phyloP scores from a whole-genome alignment of 2,329 filamentous ascomycete species.

The Cordyceps pruinosa region DNA sequence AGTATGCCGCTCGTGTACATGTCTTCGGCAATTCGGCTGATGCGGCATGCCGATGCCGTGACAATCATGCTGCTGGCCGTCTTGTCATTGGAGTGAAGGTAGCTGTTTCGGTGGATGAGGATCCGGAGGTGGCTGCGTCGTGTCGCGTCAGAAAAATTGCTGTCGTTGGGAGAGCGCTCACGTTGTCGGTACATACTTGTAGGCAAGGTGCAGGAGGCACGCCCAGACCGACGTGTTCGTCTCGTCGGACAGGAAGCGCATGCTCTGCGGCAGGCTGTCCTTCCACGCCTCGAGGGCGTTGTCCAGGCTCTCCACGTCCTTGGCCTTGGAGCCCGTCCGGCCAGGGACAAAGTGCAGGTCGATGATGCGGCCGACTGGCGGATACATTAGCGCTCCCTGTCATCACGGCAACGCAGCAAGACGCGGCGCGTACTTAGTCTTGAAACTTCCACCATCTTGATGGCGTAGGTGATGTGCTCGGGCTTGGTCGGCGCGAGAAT shows the following conservation, averaged over 20 bases:
- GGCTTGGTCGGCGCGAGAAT: slow-evolving; percentile 24
- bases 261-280: slow-evolving; percentile 24
- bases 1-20: slow-evolving; percentile 29
- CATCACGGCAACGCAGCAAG: neutral
- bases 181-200: slow-evolving; percentile 23
- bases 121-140: slow-evolving; percentile 27
- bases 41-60: slow-evolving; percentile 26
- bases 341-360: slow-evolving; percentile 32
- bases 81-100: slow-evolving; percentile 22
- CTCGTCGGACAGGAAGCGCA: slow-evolving; percentile 26
- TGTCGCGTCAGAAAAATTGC: neutral
- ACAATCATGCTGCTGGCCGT: slow-evolving; percentile 24
- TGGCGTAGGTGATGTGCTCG: slow-evolving; percentile 29
- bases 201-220: slow-evolving; percentile 31
- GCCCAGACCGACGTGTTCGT: slow-evolving; percentile 29
- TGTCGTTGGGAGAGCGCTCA: no score
- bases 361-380: slow-evolving; percentile 27
- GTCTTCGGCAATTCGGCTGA: slow-evolving; percentile 32
- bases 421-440: slow-evolving; percentile 22
- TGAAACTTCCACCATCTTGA: slow-evolving; percentile 33
- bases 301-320: slow-evolving; percentile 25
- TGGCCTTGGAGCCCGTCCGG: slow-evolving; percentile 21
- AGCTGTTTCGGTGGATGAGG: slow-evolving; percentile 29
- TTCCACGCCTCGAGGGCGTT: slow-evolving; percentile 28
- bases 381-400: neutral